Conservation (phyloP, 495 filamentous ascomycete species). For the Tuber aestivum region DNA sequence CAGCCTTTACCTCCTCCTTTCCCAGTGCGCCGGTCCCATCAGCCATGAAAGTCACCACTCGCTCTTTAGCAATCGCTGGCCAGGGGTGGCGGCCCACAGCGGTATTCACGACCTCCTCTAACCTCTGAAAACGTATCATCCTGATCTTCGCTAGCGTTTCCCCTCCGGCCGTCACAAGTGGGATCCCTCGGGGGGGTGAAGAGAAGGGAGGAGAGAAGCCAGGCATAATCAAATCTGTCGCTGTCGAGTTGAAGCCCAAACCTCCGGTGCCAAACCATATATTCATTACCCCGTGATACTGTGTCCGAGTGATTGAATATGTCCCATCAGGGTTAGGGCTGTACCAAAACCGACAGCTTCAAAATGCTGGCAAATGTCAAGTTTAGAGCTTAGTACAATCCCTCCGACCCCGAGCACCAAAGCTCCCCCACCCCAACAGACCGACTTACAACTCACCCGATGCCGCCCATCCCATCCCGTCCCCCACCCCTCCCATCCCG, state of each 20-base stretch:
- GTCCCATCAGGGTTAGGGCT: not conserved
- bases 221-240: not conserved
- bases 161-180: too few species aligned
- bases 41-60: not conserved
- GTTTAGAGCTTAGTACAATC: too few species aligned
- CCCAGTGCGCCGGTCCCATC: too few species aligned
- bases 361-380: too few species aligned
- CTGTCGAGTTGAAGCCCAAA: not conserved
- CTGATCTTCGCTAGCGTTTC: too few species aligned
- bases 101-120: too few species aligned
- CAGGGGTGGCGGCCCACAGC: too few species aligned
- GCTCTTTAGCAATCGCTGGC: not conserved
- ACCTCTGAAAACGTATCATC: not conserved
- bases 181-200: too few species aligned
- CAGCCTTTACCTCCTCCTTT: not conserved
- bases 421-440: not conserved
- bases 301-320: not conserved
- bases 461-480: not conserved
- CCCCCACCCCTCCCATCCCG: not conserved
- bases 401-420: not conserved
- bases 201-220: not conserved
- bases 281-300: not conserved
- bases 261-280: not conserved
- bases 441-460: not conserved
- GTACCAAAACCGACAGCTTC: not conserved